Conservation (phyloP, 2,329 filamentous ascomycete genomes). For the Aspergillus tanneri region DNA sequence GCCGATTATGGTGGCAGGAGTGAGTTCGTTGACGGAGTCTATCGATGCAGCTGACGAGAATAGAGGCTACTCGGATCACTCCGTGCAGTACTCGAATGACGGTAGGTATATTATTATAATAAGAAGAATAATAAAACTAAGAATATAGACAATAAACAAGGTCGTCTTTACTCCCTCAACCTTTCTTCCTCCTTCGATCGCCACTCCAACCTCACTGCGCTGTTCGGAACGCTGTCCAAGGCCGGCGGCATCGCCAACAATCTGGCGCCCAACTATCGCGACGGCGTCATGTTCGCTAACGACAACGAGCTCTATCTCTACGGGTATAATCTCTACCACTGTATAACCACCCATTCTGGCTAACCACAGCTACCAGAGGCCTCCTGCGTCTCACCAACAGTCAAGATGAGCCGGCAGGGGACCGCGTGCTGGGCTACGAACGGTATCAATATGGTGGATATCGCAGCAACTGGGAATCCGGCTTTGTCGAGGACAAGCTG, state of each 20-base stretch:
- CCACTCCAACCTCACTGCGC: constrained; percentile 51
- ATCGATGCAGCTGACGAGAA: too few species aligned
- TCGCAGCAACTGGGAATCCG: constrained; percentile 44
- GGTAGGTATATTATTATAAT: not conserved
- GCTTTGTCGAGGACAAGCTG: constrained; percentile 47
- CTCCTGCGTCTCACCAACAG: constrained; percentile 40
- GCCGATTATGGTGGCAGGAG: constrained; percentile 55
- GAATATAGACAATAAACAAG: constrained; percentile 48
- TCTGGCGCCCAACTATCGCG: constrained; percentile 56
- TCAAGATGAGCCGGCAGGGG: constrained; percentile 20
- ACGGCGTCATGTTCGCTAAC: constrained; percentile 66
- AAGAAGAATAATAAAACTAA: not conserved
- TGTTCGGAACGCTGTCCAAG: constrained; percentile 54
- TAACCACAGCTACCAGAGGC: constrained; percentile 40
- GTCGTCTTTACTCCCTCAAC: constrained; percentile 58
- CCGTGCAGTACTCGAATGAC: too few species aligned
- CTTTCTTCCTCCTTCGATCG: constrained; percentile 58
- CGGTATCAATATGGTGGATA: constrained; percentile 53
- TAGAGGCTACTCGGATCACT: too few species aligned
- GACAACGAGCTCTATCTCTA: constrained; percentile 64
- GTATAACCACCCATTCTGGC: not conserved
- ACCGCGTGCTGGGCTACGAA: constrained; percentile 46
- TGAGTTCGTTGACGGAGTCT: too few species aligned
- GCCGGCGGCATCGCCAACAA: constrained; percentile 51
- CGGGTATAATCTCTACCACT: too few species aligned